A percentile compares a stretch with the other conserved stretches of the same genome.
These are phyloP conservation scores for Casuarina glauca DNA, from an alignment of 306 rosid genomes.

Conservation along the genomic window DNA sequence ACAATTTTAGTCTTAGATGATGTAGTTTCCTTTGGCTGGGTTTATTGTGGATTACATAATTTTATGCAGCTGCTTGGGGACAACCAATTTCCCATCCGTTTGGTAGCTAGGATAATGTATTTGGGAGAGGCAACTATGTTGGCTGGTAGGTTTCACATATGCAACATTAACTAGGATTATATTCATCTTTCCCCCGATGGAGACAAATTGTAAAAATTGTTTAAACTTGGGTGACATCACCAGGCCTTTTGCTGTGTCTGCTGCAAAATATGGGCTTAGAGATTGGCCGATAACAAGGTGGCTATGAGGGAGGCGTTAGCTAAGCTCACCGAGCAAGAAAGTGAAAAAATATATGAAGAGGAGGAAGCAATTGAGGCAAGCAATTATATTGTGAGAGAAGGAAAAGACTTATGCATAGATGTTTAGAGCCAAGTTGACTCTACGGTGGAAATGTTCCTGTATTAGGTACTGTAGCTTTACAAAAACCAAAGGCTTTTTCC, in stretches of 20 bases:
- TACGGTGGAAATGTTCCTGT: too few species aligned
- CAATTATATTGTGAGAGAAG: slow-evolving; percentile 52
- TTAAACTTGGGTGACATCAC: slow-evolving; percentile 50
- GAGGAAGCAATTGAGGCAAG: slow-evolving; percentile 54
- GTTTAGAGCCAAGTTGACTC: slow-evolving; percentile 8
- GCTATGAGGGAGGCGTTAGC: too few species aligned
- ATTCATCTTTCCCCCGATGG: slow-evolving; percentile 64
- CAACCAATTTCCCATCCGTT: slow-evolving; percentile 49
- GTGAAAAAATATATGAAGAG: slow-evolving; percentile 41
- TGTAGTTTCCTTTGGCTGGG: slow-evolving; percentile 66
- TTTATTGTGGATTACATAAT: slow-evolving; percentile 82
- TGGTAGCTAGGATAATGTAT: slow-evolving; percentile 35
- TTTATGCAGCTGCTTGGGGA: slow-evolving; percentile 93
- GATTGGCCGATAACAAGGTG: slow-evolving; percentile 73
- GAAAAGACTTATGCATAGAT: slow-evolving; percentile 69
- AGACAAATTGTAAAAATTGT: slow-evolving; percentile 20
- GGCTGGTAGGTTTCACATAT: slow-evolving; percentile 61
- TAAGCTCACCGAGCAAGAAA: slow-evolving; percentile 43
- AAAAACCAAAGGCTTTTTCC: too few species aligned
- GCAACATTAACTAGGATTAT: slow-evolving; percentile 81
- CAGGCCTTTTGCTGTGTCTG: slow-evolving; percentile 76
- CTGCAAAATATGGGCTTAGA: slow-evolving; percentile 63
- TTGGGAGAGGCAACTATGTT: slow-evolving; percentile 29
- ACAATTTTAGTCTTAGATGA: slow-evolving; percentile 53
- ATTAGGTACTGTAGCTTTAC: too few species aligned